phyloP scores from a whole-genome alignment of 345 rosid genomes.

The Linum usitatissimum region DNA sequence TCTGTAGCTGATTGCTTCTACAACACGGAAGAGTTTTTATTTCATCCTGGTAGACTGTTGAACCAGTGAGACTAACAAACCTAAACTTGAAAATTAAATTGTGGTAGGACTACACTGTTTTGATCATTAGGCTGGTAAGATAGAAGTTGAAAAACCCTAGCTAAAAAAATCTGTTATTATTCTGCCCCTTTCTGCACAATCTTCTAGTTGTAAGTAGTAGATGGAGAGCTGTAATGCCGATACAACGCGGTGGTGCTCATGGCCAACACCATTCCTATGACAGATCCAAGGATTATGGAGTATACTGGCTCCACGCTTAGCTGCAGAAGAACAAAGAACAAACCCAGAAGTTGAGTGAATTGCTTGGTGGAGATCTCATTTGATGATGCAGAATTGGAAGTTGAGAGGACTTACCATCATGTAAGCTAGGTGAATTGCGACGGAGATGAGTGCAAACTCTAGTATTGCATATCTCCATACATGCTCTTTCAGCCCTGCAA shows the following conservation, averaged over 20 bases:
- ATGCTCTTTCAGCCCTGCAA: slow-evolving; percentile 70
- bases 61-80: no score
- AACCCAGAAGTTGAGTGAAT: slow-evolving; percentile 1
- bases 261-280: slow-evolving; percentile 63
- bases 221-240: slow-evolving; percentile 16
- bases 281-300: slow-evolving; percentile 52
- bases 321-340: slow-evolving; percentile 26
- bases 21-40: neutral
- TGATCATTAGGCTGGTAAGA: no score
- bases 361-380: neutral
- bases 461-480: slow-evolving; percentile 89
- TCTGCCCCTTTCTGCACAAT: neutral
- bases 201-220: neutral
- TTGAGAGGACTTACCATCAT: slow-evolving; percentile 35
- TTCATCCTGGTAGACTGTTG: no score
- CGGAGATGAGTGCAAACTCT: slow-evolving; percentile 69
- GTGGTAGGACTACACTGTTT: no score
- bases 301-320: slow-evolving; percentile 50
- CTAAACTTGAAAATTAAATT: no score
- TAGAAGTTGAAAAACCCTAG: no score
- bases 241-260: slow-evolving; percentile 61
- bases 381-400: neutral
- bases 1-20: neutral
- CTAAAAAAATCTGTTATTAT: no score
- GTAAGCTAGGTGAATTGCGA: slow-evolving; percentile 48